These are phyloP conservation scores for Botryotinia globosa DNA, from an alignment of 2,329 filamentous ascomycete species.

Conservation along the genomic window DNA sequence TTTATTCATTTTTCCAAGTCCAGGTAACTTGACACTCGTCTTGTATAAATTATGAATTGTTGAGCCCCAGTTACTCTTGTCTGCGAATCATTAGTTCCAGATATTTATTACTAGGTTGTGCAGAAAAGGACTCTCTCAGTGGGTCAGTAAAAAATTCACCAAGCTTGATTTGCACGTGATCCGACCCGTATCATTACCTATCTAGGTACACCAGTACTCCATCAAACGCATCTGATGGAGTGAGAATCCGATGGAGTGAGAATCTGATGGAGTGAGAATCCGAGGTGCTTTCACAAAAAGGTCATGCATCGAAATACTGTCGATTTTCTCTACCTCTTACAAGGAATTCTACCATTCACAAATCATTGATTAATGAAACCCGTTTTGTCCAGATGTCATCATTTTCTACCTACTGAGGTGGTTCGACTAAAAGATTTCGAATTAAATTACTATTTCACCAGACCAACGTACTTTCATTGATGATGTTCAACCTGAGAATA, in stretches of 20 bases:
- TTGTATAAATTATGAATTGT: neutral
- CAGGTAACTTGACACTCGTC: neutral
- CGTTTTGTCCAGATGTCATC: neutral
- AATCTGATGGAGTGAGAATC: neutral
- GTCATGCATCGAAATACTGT: neutral
- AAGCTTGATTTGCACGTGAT: slow-evolving; percentile 10
- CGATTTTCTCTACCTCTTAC: neutral
- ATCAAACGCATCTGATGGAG: neutral
- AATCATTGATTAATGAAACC: neutral
- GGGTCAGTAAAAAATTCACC: neutral
- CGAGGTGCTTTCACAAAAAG: neutral
- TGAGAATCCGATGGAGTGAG: neutral
- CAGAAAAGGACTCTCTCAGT: neutral
- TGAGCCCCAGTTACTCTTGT: neutral
- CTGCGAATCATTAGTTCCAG: neutral
- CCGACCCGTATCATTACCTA: neutral
- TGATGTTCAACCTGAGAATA: neutral
- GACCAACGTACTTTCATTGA: neutral
- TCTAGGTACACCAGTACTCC: neutral
- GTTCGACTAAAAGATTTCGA: neutral
- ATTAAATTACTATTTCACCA: neutral
- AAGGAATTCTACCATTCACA: neutral
- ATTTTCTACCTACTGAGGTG: neutral
- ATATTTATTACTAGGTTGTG: neutral
- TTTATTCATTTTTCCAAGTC: slow-evolving; percentile 4